phyloP scores from a whole-genome alignment of 164 flowering plant genomes.

The Chimonanthus praecox region DNA sequence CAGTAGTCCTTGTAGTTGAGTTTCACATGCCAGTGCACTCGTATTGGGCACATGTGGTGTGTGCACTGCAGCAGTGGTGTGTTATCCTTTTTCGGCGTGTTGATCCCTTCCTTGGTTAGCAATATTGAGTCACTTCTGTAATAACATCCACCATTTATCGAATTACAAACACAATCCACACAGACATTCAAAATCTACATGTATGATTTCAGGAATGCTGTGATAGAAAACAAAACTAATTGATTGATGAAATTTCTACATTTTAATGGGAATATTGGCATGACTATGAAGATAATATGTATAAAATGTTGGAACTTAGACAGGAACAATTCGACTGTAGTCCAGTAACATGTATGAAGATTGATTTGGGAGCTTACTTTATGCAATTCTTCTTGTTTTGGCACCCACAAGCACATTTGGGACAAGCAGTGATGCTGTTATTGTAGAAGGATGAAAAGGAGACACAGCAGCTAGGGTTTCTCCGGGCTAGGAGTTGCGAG shows the following conservation, averaged over 20 bases:
- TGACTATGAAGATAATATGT: too few species aligned
- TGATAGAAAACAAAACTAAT: not conserved
- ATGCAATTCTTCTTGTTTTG: constrained; percentile 50
- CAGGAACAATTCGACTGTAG: not conserved
- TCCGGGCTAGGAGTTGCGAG: constrained; percentile 65
- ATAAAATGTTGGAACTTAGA: too few species aligned
- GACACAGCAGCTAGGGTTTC: constrained; percentile 68
- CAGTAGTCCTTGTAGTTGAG: constrained; percentile 74
- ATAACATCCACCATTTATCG: constrained; percentile 22
- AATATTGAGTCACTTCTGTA: constrained; percentile 55
- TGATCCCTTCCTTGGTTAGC: constrained; percentile 39
- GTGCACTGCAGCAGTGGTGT: constrained; percentile 80
- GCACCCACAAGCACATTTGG: constrained; percentile 77
- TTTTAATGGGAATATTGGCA: too few species aligned
- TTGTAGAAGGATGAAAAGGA: constrained; percentile 77
- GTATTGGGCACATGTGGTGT: constrained; percentile 70
- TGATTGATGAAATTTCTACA: not conserved
- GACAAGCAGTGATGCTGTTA: constrained; percentile 58
- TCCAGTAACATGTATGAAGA: not conserved
- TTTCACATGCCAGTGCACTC: constrained; percentile 82
- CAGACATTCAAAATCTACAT: too few species aligned
- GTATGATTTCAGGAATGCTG: not conserved
- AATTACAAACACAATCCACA: too few species aligned
- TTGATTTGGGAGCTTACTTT: constrained; percentile 31
- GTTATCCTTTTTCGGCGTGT: constrained; percentile 67